These are phyloP conservation scores for Leucocoprinus birnbaumii DNA, from an alignment of 768 basidiomycete species.

Conservation along the genomic window DNA sequence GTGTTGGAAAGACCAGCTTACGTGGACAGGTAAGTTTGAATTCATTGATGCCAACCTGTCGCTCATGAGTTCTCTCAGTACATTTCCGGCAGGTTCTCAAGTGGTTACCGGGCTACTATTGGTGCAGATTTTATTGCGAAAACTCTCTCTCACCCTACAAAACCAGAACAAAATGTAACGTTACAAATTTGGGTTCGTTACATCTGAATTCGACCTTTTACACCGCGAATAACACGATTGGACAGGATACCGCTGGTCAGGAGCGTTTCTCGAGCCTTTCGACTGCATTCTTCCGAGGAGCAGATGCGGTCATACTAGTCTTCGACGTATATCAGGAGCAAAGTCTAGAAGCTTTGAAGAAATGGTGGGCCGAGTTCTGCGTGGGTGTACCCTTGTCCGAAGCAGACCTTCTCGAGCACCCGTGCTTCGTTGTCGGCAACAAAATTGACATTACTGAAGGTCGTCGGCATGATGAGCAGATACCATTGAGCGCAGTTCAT, in stretches of 20 bases:
- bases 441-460: constrained; percentile 58
- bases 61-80: constrained; percentile 41
- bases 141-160: constrained; percentile 57
- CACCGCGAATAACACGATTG: not conserved
- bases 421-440: constrained; percentile 77
- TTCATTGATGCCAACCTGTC: not conserved
- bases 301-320: constrained; percentile 78
- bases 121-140: constrained; percentile 89
- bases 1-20: constrained; percentile 83
- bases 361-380: constrained; percentile 82
- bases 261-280: constrained; percentile 85
- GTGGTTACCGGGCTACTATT: constrained; percentile 80
- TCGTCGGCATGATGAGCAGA: constrained; percentile 16
- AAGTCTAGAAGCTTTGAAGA: constrained; percentile 53
- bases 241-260: constrained; percentile 82
- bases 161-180: constrained; percentile 53
- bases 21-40: constrained; percentile 58
- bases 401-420: constrained; percentile 59
- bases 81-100: constrained; percentile 72
- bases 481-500: constrained; percentile 41
- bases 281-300: constrained; percentile 80
- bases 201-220: not conserved
- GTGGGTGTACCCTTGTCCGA: constrained; percentile 64
- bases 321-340: constrained; percentile 74
- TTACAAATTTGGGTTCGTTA: constrained; percentile 58